These are phyloP conservation scores for Cryptococcus wingfieldii DNA, from an alignment of 1,284 basidiomycete species.

Conservation along the genomic window DNA sequence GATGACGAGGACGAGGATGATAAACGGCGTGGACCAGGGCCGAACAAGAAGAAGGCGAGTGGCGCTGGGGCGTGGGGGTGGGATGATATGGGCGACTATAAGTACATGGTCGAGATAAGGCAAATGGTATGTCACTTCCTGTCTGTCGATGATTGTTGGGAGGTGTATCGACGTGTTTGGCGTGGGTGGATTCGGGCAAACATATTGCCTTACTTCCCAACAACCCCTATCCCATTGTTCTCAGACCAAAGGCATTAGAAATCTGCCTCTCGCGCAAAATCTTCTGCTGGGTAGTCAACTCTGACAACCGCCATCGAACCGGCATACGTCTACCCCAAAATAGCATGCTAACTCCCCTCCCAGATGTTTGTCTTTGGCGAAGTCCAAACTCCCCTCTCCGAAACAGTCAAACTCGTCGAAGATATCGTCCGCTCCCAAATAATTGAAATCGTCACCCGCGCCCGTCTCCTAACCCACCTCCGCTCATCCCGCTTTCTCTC, in stretches of 20 bases:
- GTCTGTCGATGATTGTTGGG: background rate
- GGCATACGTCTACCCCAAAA: background rate
- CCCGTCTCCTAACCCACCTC: slow-evolving; percentile 73
- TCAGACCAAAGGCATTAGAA: too few species aligned
- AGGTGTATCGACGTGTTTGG: too few species aligned
- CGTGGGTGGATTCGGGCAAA: too few species aligned
- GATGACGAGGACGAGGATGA: slow-evolving; percentile 35
- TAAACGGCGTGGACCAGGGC: slow-evolving; percentile 18
- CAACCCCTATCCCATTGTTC: too few species aligned
- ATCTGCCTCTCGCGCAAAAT: too few species aligned
- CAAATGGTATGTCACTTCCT: slow-evolving; percentile 61
- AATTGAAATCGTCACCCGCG: slow-evolving; percentile 89
- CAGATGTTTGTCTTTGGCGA: slow-evolving; percentile 98
- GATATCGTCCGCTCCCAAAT: slow-evolving; percentile 92
- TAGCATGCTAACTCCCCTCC: background rate
- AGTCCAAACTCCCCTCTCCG: slow-evolving; percentile 79
- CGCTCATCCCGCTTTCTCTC: slow-evolving; percentile 80
- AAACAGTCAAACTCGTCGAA: slow-evolving; percentile 87
- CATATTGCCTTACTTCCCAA: too few species aligned
- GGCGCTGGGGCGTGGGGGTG: slow-evolving; percentile 4
- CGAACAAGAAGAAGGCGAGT: slow-evolving; percentile 24
- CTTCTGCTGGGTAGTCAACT: background rate
- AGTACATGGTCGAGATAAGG: slow-evolving; percentile 73
- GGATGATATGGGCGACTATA: slow-evolving; percentile 55
- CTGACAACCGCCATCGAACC: background rate